These are phyloP conservation scores for Purshia tridentata DNA, from an alignment of 306 rosid species.

Conservation along the genomic window DNA sequence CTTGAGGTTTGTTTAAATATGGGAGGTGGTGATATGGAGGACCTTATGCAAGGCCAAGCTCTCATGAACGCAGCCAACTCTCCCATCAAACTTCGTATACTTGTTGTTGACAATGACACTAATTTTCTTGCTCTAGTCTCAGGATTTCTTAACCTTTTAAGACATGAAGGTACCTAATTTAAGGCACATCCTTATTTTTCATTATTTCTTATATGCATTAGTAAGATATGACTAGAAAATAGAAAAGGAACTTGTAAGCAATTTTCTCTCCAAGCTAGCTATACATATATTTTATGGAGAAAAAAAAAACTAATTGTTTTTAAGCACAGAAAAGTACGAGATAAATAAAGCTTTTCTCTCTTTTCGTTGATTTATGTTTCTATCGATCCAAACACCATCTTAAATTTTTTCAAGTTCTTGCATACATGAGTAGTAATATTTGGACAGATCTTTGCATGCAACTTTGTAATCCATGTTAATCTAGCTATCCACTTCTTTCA, in stretches of 20 bases:
- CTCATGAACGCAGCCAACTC: neutral
- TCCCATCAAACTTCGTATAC: slow-evolving; percentile 9
- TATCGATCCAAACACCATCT: no score
- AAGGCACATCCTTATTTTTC: neutral
- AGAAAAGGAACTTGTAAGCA: neutral
- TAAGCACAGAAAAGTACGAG: no score
- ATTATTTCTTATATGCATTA: neutral
- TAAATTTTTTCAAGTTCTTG: neutral
- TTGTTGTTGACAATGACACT: slow-evolving; percentile 14
- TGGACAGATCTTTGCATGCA: neutral
- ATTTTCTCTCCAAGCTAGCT: neutral
- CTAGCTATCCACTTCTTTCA: neutral
- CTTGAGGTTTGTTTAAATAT: neutral
- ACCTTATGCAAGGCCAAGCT: neutral
- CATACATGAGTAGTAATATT: neutral
- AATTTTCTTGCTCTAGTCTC: slow-evolving; percentile 7
- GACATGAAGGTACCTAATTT: slow-evolving; percentile 17
- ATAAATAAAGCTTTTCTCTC: no score
- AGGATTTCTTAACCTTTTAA: slow-evolving; percentile 10
- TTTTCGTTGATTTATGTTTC: no score
- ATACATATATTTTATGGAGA: no score
- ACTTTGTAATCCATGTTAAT: neutral
- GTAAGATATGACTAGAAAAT: neutral
- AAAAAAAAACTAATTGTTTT: no score
- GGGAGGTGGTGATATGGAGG: neutral